Evolutionary conservation across 306 rosid genomes (phyloP), one percentile per base, ranked within the genome.

Genomic region (Heteromeles arbutifolia): DNA sequence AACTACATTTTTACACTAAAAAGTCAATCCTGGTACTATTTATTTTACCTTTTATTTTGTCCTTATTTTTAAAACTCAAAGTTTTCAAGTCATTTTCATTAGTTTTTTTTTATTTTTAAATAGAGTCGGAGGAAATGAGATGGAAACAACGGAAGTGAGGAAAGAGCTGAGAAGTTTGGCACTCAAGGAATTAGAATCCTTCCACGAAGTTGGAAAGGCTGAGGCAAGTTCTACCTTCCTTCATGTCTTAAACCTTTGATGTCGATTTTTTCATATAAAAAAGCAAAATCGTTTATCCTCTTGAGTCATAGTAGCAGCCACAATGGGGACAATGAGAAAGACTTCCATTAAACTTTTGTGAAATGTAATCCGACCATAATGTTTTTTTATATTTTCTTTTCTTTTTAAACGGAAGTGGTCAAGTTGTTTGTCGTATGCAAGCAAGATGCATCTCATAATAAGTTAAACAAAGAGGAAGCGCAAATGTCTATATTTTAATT

Each of bases 211-310:
- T 45, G 18, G 68, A 31, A 80, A 81, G 0, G 29, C 78, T 28
- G 74, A 76, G 22, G 59, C 58, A 24, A 86, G 90, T 59, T 77
- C 89, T 32, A 74, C 67, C 58, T 90, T 93, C 44, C 29, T 82
- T 78, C 21, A 74, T 45, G 45, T 75, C 15, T 77, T 56, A 12
- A 15, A 13, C 4, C 5, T 39, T 71, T 66, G 19, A 70, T 21
- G 70, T 66, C 0, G 48, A n/a, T n/a, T n/a, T n/a, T n/a, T n/a
- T n/a, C n/a, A n/a, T n/a, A n/a, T n/a, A n/a, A n/a, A n/a, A n/a
- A n/a, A n/a, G n/a, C n/a, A n/a, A n/a, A n/a, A n/a, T n/a, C n/a
- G n/a, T n/a, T n/a, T n/a, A n/a, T n/a, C n/a, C n/a, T n/a, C n/a
- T n/a, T n/a, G n/a, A n/a, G n/a, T n/a, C n/a, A n/a, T n/a, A n/a